phyloP scores from a whole-genome alignment of 768 basidiomycete species.

The Lactarius pseudohatsudake region DNA sequence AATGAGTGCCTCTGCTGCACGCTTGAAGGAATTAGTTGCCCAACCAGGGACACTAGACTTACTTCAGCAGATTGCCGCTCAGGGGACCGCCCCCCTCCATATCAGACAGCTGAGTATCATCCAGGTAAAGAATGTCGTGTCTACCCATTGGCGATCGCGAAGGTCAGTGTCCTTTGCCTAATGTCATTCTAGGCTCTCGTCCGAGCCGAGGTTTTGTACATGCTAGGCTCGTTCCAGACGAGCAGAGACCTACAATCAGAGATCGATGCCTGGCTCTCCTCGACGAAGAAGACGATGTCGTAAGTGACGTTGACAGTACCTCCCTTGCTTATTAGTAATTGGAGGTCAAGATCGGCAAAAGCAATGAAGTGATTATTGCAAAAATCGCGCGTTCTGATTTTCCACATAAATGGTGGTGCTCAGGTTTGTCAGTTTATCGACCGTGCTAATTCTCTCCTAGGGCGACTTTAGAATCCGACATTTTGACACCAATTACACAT shows the following conservation, averaged over 20 bases:
- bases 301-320: slow-evolving; percentile 35
- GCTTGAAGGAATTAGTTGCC: slow-evolving; percentile 66
- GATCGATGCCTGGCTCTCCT: slow-evolving; percentile 63
- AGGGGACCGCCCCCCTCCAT: slow-evolving; percentile 54
- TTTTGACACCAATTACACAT: slow-evolving; percentile 55
- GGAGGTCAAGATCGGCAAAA: slow-evolving; percentile 64
- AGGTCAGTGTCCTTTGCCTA: slow-evolving; percentile 49
- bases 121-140: slow-evolving; percentile 82
- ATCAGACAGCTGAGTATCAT: slow-evolving; percentile 83
- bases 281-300: slow-evolving; percentile 76
- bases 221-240: slow-evolving; percentile 63
- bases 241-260: slow-evolving; percentile 66
- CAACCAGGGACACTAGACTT: slow-evolving; percentile 70
- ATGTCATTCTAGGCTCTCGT: slow-evolving; percentile 1
- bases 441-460: slow-evolving; percentile 37
- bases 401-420: slow-evolving; percentile 63
- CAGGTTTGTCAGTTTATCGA: not conserved
- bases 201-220: slow-evolving; percentile 10
- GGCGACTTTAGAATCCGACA: slow-evolving; percentile 55
- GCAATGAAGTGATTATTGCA: slow-evolving; percentile 69
- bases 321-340: slow-evolving; percentile 19
- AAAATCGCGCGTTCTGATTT: slow-evolving; percentile 81
- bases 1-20: slow-evolving; percentile 49
- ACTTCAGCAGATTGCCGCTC: slow-evolving; percentile 70
- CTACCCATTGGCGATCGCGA: slow-evolving; percentile 74